Base-by-base conservation (phyloP, 1,139 yeast species). In the Candida sanyaensis region DNA sequence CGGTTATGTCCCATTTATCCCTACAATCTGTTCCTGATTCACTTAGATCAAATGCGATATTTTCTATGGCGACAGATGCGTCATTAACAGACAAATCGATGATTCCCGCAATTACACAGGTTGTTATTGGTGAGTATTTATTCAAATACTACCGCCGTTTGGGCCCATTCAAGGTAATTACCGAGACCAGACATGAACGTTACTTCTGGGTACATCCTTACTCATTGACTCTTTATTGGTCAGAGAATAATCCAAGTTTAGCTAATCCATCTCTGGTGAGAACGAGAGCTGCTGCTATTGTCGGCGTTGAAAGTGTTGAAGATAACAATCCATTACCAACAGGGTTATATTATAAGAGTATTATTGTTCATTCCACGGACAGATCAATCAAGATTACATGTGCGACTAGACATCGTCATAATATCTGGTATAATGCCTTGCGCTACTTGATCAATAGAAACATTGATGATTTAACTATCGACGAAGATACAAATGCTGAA, bases 201-300 rank as follows among this genome's bases (percentile, higher is more conserved):
- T 93, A 84, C 67, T 93, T 93, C 78, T 93, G 98, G 98, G 84
- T 93, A 38, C 96, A 93, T 68, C 99, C 99, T 7, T 92, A 91
- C 65, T 86, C 96, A 4, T 71, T 90, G 70, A 89, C 97, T 0
- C 75, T 93, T 48, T 91, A 90, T 65, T 93, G 99, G 99, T 86
- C 93, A 8, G 79, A 81, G 12, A 78, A 83, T 9, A 89, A 88
- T 61, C 98, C 98, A 2, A 88, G 87, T 0, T 67, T 86, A 51
- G 82, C 86, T 6, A 84, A 84, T 56, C 88, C 91, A 11, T 71
- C 84, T 1, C 77, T 78, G 6, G 80, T 80, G 42, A 84, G 78
- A 59, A 84, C 92, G 6, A 82, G 86, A 59, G 92, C 96, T 24
- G 86, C 91, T 43, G 93, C 96, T 0, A 91, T 93, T 49, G 66